Conservation (phyloP, 805 yeast species). For the Saccharomycopsis fibuligera region DNA sequence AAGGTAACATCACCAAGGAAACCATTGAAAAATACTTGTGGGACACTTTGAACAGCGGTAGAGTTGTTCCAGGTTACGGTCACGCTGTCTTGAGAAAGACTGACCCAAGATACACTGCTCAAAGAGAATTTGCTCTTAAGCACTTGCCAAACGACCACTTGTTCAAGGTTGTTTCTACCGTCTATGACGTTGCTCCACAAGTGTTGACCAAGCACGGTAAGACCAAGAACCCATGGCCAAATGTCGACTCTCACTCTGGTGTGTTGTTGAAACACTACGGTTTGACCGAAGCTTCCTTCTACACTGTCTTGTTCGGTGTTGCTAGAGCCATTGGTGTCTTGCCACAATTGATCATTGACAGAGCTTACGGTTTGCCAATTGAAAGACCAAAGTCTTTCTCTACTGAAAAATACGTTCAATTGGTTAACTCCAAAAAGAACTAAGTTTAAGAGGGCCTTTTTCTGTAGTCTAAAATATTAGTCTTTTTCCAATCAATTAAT, state of each 20-base stretch:
- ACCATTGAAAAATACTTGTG: slow-evolving; percentile 71
- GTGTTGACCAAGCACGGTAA: slow-evolving; percentile 80
- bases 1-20: slow-evolving; percentile 62
- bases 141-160: slow-evolving; percentile 75
- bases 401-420: slow-evolving; percentile 83
- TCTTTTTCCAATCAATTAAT: too few species aligned
- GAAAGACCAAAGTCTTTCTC: slow-evolving; percentile 93
- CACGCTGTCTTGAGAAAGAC: slow-evolving; percentile 86
- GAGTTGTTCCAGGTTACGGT: slow-evolving; percentile 87
- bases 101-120: slow-evolving; percentile 83
- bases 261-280: slow-evolving; percentile 82
- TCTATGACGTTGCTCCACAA: slow-evolving; percentile 77
- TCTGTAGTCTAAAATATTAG: too few species aligned
- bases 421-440: slow-evolving; percentile 44
- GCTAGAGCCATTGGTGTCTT: slow-evolving; percentile 82
- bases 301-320: slow-evolving; percentile 83
- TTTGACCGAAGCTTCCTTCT: slow-evolving; percentile 72
- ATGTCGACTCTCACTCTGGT: slow-evolving; percentile 85
- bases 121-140: slow-evolving; percentile 70
- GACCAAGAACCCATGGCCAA: slow-evolving; percentile 92
- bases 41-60: slow-evolving; percentile 73
- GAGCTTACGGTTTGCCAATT: slow-evolving; percentile 75
- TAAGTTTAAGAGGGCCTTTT: too few species aligned
- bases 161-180: slow-evolving; percentile 70
- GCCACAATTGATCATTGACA: slow-evolving; percentile 79